Evolutionary conservation across 2,329 filamentous ascomycete species (phyloP).

Genomic region (Sclerotinia trifoliorum): DNA sequence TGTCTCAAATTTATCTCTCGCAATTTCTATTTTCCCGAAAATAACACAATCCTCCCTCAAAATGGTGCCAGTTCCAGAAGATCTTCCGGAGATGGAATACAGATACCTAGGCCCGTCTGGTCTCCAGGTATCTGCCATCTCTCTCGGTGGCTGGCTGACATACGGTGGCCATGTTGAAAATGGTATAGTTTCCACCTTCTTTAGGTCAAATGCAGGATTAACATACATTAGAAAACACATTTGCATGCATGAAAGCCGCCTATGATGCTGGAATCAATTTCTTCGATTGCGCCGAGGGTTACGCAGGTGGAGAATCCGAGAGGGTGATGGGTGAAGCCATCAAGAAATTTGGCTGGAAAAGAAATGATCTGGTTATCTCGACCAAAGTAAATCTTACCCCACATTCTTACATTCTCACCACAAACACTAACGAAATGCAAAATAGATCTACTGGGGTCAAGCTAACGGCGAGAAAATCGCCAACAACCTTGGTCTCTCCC

Average conservation of each 20-base stretch:
- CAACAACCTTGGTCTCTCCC: conserved; percentile 66
- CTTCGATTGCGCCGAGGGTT: conserved; percentile 57
- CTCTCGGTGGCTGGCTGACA: conserved; percentile 70
- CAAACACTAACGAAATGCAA: conserved; percentile 16
- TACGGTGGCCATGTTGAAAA: conserved; percentile 72
- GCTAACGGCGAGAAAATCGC: conserved; percentile 60
- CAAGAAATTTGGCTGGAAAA: conserved; percentile 56
- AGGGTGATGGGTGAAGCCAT: conserved; percentile 55
- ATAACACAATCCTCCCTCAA: conserved; percentile 30
- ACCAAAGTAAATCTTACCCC: conserved; percentile 47
- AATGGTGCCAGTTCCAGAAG: conserved; percentile 41
- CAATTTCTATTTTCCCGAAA: background rate
- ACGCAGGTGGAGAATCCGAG: conserved; percentile 53
- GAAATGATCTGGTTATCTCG: conserved; percentile 56
- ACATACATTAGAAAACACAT: conserved; percentile 52
- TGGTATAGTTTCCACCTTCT: conserved; percentile 44
- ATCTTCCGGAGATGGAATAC: conserved; percentile 61
- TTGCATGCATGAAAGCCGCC: conserved; percentile 59
- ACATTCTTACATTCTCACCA: background rate
- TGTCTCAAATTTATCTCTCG: background rate
- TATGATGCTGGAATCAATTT: conserved; percentile 58
- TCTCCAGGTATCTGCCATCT: conserved; percentile 71
- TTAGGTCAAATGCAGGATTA: background rate
- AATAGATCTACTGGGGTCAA: conserved; percentile 62
- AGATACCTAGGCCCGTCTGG: conserved; percentile 69